Conservation (phyloP, 2,329 filamentous ascomycete genomes). For the Fusarium luffae region DNA sequence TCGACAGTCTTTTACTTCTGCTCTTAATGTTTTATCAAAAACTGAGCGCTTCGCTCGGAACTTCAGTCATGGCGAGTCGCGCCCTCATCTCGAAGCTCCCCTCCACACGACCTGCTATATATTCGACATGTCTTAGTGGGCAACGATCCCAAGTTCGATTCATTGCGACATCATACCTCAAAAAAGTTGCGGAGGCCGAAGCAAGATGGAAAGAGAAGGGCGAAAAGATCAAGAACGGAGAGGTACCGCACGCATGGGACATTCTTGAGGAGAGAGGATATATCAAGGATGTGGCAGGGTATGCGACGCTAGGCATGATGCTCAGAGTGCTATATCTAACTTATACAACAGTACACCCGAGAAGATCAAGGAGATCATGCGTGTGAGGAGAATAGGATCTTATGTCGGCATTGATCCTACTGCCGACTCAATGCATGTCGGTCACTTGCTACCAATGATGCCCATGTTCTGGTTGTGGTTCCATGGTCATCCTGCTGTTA, state of each 20-base stretch:
- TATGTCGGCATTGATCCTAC: conserved; percentile 89
- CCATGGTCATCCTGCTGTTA: conserved; percentile 75
- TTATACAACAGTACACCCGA: conserved; percentile 54
- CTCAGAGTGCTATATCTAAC: conserved; percentile 8
- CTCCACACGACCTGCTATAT: conserved; percentile 40
- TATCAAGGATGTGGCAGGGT: conserved; percentile 81
- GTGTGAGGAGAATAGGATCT: conserved; percentile 72
- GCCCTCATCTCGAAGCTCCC: conserved; percentile 41
- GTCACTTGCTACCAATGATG: conserved; percentile 85
- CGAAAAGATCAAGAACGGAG: conserved; percentile 60
- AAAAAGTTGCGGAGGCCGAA: conserved; percentile 57
- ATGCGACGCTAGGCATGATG: conserved; percentile 44
- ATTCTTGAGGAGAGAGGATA: conserved; percentile 77
- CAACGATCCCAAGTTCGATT: conserved; percentile 47
- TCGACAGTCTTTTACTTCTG: background rate
- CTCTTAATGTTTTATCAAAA: background rate
- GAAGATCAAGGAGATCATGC: conserved; percentile 72
- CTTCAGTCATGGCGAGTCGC: conserved; percentile 45
- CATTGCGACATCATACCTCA: conserved; percentile 56
- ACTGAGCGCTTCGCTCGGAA: background rate
- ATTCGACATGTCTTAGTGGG: conserved; percentile 41
- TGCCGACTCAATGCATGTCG: conserved; percentile 80
- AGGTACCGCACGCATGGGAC: conserved; percentile 67
- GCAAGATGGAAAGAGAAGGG: conserved; percentile 62
- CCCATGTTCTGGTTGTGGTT: conserved; percentile 86